These are phyloP conservation scores for Hemerocallis citrina DNA, from an alignment of 106 monocot species.

Conservation along the genomic window DNA sequence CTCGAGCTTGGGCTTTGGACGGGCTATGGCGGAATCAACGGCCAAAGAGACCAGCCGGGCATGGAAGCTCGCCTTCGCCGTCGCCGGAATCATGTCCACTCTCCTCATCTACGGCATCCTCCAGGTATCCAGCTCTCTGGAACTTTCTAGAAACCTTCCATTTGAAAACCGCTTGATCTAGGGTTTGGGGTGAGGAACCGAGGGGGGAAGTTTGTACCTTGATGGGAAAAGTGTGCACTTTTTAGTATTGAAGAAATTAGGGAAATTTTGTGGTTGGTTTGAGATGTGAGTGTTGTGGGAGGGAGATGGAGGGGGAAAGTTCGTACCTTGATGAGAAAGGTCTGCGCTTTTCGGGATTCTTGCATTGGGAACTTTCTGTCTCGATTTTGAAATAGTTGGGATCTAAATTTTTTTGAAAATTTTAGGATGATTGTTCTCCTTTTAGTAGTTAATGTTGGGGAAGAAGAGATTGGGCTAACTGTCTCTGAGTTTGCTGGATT, in stretches of 20 bases:
- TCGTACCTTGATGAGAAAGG: no score
- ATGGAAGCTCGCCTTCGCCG: slow-evolving; percentile 48
- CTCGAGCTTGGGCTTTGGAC: no score
- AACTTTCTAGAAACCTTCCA: background rate
- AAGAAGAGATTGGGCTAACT: no score
- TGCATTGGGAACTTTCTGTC: no score
- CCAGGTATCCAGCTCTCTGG: slow-evolving; percentile 32
- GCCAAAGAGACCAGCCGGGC: slow-evolving; percentile 35
- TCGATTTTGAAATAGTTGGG: no score
- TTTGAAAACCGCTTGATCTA: background rate
- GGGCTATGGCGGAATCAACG: slow-evolving; percentile 23
- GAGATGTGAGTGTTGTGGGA: background rate
- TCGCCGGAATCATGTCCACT: slow-evolving; percentile 82
- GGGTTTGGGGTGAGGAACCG: background rate
- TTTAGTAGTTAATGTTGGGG: no score
- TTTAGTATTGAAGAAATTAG: background rate
- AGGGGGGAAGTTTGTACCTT: background rate
- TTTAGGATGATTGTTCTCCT: no score
- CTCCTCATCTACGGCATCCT: slow-evolving; percentile 85
- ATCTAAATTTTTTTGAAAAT: no score
- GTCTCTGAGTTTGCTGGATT: no score
- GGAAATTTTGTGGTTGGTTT: no score
- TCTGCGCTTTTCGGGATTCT: no score
- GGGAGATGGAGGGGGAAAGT: no score
- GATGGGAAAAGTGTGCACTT: background rate